phyloP scores from a whole-genome alignment of 352 stramenopile species.

The Phytophthora nicotianae region DNA sequence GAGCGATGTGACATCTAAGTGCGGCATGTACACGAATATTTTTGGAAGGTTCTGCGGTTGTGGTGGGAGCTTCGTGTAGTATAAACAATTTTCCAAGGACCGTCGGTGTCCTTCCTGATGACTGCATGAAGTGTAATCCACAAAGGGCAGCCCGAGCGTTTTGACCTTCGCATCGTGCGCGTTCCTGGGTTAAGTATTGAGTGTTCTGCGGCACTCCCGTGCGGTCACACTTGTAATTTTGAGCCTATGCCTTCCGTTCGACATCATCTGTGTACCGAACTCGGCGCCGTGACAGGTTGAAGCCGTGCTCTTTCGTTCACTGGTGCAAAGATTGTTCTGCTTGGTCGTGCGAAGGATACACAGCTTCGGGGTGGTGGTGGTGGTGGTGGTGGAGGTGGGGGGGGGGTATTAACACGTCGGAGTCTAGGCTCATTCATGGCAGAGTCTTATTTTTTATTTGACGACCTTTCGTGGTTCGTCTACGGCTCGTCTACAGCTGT shows the following conservation, averaged over 20 bases:
- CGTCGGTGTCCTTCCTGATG: neutral
- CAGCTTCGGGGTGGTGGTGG: too few species aligned
- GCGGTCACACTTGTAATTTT: neutral
- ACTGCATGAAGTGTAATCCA: neutral
- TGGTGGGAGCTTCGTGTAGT: neutral
- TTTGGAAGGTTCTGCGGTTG: neutral
- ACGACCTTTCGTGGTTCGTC: neutral
- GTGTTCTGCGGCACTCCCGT: neutral
- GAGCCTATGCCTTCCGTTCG: neutral
- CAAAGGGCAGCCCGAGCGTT: too few species aligned
- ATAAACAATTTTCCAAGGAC: neutral
- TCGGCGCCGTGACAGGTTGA: neutral
- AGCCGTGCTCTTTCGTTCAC: neutral
- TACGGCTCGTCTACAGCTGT: neutral
- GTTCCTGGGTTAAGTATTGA: neutral
- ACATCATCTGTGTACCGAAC: neutral
- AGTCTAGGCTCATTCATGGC: neutral
- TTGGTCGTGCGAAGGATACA: too few species aligned
- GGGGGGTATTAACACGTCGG: neutral
- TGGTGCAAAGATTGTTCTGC: too few species aligned
- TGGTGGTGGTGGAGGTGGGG: too few species aligned
- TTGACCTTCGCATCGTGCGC: too few species aligned
- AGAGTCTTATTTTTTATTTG: neutral
- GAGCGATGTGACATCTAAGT: neutral
- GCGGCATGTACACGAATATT: neutral